Percentiles rank a stretch among this genome's conserved stretches.
Conservation (phyloP, 208 protist genomes). For the Trypanosoma lewisi region DNA sequence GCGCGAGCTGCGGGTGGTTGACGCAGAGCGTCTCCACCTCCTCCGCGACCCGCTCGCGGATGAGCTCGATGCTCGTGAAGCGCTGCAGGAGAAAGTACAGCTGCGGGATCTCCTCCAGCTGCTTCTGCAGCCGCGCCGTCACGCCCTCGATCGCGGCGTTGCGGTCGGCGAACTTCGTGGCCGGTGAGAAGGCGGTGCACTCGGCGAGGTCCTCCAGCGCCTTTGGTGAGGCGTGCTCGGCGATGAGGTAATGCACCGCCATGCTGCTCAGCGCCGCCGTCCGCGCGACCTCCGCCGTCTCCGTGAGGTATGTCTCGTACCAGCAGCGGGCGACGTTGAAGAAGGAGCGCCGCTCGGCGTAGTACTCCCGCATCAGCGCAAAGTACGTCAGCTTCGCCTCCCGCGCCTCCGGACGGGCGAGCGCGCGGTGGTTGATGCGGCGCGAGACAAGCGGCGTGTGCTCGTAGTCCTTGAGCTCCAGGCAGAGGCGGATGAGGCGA, state of each 20-base stretch:
- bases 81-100: conserved; percentile 69
- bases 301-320: conserved; percentile 92
- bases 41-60: conserved; percentile 65
- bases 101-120: conserved; percentile 71
- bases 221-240: conserved; percentile 76
- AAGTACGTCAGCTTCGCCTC: conserved; percentile 86
- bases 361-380: conserved; percentile 88
- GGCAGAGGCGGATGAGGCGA: conserved; percentile 93
- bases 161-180: conserved; percentile 59
- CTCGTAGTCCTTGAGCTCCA: conserved; percentile 94
- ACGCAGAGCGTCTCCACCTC: conserved; percentile 57
- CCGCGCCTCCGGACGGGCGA: conserved; percentile 62
- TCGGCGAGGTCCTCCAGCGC: conserved; percentile 78
- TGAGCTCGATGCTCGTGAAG: conserved; percentile 87
- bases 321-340: conserved; percentile 94
- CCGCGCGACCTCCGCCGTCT: conserved; percentile 66
- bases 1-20: conserved; percentile 68
- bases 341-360: conserved; percentile 76
- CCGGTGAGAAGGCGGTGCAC: conserved; percentile 70
- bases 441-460: conserved; percentile 91
- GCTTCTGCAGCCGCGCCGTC: conserved; percentile 50
- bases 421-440: conserved; percentile 91
- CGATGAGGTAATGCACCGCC: conserved; percentile 79
- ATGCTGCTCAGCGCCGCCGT: conserved; percentile 73
- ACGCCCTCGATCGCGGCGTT: conserved; percentile 46